Evolutionary conservation across 2,329 filamentous ascomycete species (phyloP).

Genomic region (Aspergillus terreus): DNA sequence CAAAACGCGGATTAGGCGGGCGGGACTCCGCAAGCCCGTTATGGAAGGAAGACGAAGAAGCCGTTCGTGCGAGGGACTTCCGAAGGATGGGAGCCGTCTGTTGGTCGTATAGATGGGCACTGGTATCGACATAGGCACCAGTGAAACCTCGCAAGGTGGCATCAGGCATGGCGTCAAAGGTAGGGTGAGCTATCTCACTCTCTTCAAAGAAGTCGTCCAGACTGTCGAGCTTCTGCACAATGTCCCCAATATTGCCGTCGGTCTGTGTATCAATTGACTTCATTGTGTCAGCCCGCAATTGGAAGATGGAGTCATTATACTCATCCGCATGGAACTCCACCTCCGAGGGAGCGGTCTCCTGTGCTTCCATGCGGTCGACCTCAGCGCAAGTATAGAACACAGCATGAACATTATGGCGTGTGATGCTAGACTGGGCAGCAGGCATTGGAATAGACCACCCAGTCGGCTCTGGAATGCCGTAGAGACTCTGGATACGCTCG

Average conservation of each 20-base stretch:
- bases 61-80: slow-evolving; percentile 70
- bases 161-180: slow-evolving; percentile 37
- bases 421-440: slow-evolving; percentile 80
- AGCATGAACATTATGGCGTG: slow-evolving; percentile 87
- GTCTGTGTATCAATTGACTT: slow-evolving; percentile 70
- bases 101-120: slow-evolving; percentile 84
- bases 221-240: slow-evolving; percentile 75
- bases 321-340: slow-evolving; percentile 93
- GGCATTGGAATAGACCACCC: slow-evolving; percentile 96
- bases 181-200: slow-evolving; percentile 56
- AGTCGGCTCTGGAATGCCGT: slow-evolving; percentile 91
- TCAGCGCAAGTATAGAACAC: slow-evolving; percentile 92
- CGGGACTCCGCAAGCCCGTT: slow-evolving; percentile 77
- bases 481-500: slow-evolving; percentile 87
- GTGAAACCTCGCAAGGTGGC: slow-evolving; percentile 48
- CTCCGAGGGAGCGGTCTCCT: slow-evolving; percentile 69
- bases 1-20: slow-evolving; percentile 55
- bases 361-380: slow-evolving; percentile 56
- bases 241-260: slow-evolving; percentile 70
- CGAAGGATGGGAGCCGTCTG: slow-evolving; percentile 87
- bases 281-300: slow-evolving; percentile 84
- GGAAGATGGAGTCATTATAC: slow-evolving; percentile 72
- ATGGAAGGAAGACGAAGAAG: slow-evolving; percentile 73
- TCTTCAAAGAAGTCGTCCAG: slow-evolving; percentile 81
- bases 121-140: slow-evolving; percentile 65